Base-by-base conservation (phyloP, 2,329 filamentous ascomycete species). In the Mycosphaerella arachidis region DNA sequence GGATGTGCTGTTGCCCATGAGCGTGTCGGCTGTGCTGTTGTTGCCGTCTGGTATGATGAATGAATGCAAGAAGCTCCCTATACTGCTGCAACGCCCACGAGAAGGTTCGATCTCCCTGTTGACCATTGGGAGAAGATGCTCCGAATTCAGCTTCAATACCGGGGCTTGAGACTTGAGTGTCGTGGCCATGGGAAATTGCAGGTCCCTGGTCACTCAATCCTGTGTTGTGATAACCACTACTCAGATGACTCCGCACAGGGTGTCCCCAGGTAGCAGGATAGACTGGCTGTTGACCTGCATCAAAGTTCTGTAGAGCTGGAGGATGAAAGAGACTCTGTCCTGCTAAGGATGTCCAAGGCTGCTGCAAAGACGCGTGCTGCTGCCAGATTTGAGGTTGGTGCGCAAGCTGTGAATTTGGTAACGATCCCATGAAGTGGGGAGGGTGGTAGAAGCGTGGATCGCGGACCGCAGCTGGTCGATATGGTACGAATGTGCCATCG, bases 401-500 rank as follows among this genome's bases (percentile, higher is more conserved):
- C 9, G 64, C 56, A 53, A 63, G 48, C 33, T 66, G 64, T 33
- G 65, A 62, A 59, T 55, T 63, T 10, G 67, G 56, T 30, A 65
- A 45, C 2, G 67, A 65, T 30, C 59, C 57, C 3, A 58, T 43
- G 35, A 65, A 68, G 48, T 61, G 55, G 20, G 66, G 53, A 57
- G 68, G 66, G 27, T 68, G 64, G 63, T 70, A 75, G 61, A 72
- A 81, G 20, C 81, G 78, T 50, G 81, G 77, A 70, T 85, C 82
- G 60, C 81, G 77, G 60, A 83, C 74, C 6, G 83, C 82, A 37
- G 83, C 82, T 12, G 84, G 83, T 60, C 83, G 78, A 70, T 86
- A 86, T 12, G 84, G 82, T 40, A 82, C 81, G 65, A 80, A 84
- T 8, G 79, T 82, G n/a, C 84, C 84, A 75, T 86, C 82, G 20